Conservation (phyloP, 2,329 filamentous ascomycete genomes). For the Leptographium galeiforme region DNA sequence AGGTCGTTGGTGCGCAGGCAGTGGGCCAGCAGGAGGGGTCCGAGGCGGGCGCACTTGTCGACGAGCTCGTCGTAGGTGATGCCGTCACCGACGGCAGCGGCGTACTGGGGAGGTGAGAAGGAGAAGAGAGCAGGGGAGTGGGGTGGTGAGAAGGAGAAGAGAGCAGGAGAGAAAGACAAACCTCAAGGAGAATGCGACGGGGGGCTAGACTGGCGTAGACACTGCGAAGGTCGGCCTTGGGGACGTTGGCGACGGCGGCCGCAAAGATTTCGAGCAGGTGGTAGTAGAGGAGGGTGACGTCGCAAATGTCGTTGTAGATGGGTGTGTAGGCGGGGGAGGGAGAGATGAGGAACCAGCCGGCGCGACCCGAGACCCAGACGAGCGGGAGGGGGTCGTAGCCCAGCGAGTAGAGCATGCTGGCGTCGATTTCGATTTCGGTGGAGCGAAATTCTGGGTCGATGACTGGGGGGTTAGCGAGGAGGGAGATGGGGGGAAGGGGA, state of each 20-base stretch:
- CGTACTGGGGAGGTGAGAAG: conserved; percentile 23
- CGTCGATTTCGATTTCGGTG: conserved; percentile 40
- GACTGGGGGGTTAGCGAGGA: conserved; percentile 14
- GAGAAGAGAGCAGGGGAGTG: neutral
- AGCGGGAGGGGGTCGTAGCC: conserved; percentile 38
- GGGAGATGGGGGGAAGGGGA: neutral
- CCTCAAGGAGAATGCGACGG: conserved; percentile 22
- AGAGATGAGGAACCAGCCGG: conserved; percentile 56
- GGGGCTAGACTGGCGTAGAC: conserved; percentile 15
- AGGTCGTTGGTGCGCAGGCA: conserved; percentile 28
- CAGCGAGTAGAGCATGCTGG: conserved; percentile 37
- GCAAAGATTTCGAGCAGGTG: conserved; percentile 44
- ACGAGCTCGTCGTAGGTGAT: conserved; percentile 34
- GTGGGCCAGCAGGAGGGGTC: conserved; percentile 37
- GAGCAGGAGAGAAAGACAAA: conserved; percentile 6
- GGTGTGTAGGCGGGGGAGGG: conserved; percentile 43
- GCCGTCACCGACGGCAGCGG: conserved; percentile 37
- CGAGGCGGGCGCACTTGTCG: conserved; percentile 33
- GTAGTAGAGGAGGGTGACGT: conserved; percentile 53
- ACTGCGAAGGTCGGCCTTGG: conserved; percentile 22
- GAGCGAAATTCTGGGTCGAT: conserved; percentile 18
- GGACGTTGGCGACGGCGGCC: conserved; percentile 14
- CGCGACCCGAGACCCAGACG: conserved; percentile 52
- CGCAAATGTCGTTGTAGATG: conserved; percentile 45
- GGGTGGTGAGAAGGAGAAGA: neutral